Evolutionary conservation across 352 stramenopile species (phyloP), one percentile per base, ranked within the genome.

Genomic region (Pythium pyrilobum): DNA sequence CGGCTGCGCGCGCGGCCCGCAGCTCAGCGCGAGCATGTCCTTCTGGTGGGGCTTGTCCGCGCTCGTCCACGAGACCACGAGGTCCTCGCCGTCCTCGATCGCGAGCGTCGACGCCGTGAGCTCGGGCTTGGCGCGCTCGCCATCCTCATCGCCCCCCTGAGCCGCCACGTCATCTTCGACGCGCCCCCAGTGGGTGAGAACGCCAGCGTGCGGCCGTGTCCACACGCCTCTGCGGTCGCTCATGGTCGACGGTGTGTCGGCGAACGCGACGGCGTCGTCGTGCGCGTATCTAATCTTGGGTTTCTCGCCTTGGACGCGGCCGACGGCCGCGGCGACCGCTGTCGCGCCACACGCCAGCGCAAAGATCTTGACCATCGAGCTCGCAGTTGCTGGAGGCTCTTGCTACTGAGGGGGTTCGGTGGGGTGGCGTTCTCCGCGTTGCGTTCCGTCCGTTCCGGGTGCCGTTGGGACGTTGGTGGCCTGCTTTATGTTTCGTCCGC

Each of bases 1-100:
- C 28, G 70, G 47, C 42, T 77, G 62, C 10, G 48, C 39, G 24
- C 72, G 85, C 6, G 74, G 69, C 5, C 82, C 82, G 49, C 82
- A 93, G 50, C 71, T 88, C 52, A 93, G 61, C 15, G 61, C 75
- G 27, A 93, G 24, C 54, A 86, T 85, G 59, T 93, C 82, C 41
- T 71, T 72, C 9, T 59, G 52, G 53, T 88, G 71, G 16, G 75
- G 67, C 36, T 59, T 34, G 25, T 63, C 48, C 18, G 88, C 68
- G 28, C 72, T 71, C 12, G 51, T 62, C 80, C 80, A 93, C 21
- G 64, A 74, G 24, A 93, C 64, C 24, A 93, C 77, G 32, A 93
- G 66, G 47, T 93, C 82, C 48, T 83, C 74, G 4, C 80, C 82
- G 41, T 89, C 71, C 15, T 61, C 64, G 18, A 92, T 27, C n/a